Percentiles rank a stretch among this genome's conserved stretches.
Evolutionary conservation across 2,329 filamentous ascomycete species (phyloP).

Genomic region (Blastomyces parvus): DNA sequence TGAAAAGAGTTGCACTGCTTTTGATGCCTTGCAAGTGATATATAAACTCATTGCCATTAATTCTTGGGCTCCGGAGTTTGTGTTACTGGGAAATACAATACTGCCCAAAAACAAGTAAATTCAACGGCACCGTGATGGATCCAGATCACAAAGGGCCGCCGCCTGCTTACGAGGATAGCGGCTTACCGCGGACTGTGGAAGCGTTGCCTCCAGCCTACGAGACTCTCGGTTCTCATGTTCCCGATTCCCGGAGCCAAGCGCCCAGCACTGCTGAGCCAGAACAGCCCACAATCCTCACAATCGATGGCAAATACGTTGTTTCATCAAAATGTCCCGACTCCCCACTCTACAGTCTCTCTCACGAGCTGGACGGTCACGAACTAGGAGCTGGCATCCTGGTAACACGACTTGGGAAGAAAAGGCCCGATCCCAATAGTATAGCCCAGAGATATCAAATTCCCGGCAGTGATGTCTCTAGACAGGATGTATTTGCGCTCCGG

Average conservation of each 20-base stretch:
- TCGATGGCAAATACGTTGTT: constrained; percentile 14
- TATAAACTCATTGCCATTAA: too few species aligned
- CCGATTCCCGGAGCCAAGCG: not conserved
- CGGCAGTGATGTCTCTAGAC: not conserved
- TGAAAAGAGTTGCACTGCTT: too few species aligned
- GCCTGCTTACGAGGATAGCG: not conserved
- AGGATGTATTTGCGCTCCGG: constrained; percentile 15
- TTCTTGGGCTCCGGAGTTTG: not conserved
- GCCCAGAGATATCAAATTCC: constrained; percentile 4
- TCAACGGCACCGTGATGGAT: not conserved
- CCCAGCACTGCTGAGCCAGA: not conserved
- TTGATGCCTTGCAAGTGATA: too few species aligned
- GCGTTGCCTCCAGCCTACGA: constrained; percentile 12
- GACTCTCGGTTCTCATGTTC: not conserved
- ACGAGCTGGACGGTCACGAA: constrained; percentile 17
- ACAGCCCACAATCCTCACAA: constrained; percentile 11
- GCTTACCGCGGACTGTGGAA: not conserved
- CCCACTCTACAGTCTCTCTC: constrained; percentile 15
- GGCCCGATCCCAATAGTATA: not conserved
- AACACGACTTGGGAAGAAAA: constrained; percentile 12
- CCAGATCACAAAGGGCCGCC: not conserved
- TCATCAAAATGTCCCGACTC: constrained; percentile 9
- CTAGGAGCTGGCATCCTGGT: constrained; percentile 13
- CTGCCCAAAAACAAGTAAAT: not conserved
- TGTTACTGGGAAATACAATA: not conserved